Base-by-base conservation (phyloP, 495 filamentous ascomycete species). In the Penicillium psychrofluorescens region DNA sequence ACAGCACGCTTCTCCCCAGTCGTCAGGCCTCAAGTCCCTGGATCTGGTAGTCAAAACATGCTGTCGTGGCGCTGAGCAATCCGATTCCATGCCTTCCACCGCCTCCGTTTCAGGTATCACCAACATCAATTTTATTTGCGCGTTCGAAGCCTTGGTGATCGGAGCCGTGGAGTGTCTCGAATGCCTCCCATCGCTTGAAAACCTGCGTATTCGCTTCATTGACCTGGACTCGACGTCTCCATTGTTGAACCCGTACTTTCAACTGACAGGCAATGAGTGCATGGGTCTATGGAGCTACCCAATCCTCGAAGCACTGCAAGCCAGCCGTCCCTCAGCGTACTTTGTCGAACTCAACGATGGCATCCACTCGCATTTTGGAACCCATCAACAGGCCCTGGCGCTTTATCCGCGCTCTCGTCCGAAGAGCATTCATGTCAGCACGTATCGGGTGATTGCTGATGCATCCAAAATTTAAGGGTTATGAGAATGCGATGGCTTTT, bases 1-100 rank as follows among this genome's bases (percentile, higher is more conserved):
- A 55, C 14, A 69, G 72, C 38, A 48, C 2, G 27, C 22, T 1
- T 64, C 59, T 22, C 37, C 10, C 53, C 64, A 22, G 61, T 74
- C 53, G 35, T 53, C 57, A 1, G 51, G 44, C 7, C 74, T 86
- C 31, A 78, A 75, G 54, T 79, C 79, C 13, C 67, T 88, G 4
- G 84, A 88, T 49, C 54, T 88, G 9, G 75, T 77, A 0, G 79
- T 88, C 46, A 84, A 83, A 64, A 83, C 82, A 40, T 79, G 78
- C 61, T 88, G 84, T 51, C 72, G 78, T 13, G 68, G 76, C 35
- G 66, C 13, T 22, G 14, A 12, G 7, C 12, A 3, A 22, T 13
- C 32, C 29, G 13, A 29, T 33, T 22, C 22, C 22, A 22, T 22
- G 2, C 22, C 22, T 22, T 0, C 22, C 22, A 22, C 22, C 4